Percentiles rank a stretch among this genome's conserved stretches.
These are phyloP conservation scores for Pelargonium fulgidum DNA, from an alignment of 441 rosid genomes.

Conservation along the genomic window DNA sequence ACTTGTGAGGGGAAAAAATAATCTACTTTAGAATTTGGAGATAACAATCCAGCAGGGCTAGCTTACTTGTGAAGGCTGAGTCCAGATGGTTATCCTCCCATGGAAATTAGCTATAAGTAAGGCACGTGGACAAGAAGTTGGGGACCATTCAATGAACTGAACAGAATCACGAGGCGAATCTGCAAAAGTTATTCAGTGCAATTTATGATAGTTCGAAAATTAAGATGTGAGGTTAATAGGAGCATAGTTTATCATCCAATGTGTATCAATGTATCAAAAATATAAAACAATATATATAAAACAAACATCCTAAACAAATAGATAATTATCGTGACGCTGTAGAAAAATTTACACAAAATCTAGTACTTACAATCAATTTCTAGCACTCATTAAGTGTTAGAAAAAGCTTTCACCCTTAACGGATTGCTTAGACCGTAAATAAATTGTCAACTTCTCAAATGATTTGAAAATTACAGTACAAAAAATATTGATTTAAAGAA, in stretches of 20 bases:
- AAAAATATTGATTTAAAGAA: background rate
- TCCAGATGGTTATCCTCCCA: constrained; percentile 96
- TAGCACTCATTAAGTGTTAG: background rate
- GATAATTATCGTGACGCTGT: too few relatives aligned
- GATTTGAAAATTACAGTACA: background rate
- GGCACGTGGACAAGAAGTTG: constrained; percentile 90
- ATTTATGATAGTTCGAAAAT: constrained; percentile 9
- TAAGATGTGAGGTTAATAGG: background rate
- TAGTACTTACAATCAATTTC: background rate
- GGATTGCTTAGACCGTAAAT: background rate
- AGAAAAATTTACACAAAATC: too few relatives aligned
- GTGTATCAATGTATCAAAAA: background rate
- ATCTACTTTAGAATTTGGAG: constrained; percentile 8
- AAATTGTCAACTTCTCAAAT: background rate
- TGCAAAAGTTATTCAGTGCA: constrained; percentile 29
- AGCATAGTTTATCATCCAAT: background rate
- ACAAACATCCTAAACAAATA: too few relatives aligned
- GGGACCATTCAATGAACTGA: constrained; percentile 98
- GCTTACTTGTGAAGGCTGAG: constrained; percentile 86
- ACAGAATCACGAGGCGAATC: constrained; percentile 99
- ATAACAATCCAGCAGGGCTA: constrained; percentile 13
- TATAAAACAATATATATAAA: background rate
- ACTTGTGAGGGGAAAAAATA: constrained; percentile 11
- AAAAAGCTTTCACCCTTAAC: background rate
- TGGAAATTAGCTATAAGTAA: constrained; percentile 90